Evolutionary conservation across 257 asterid genomes (phyloP), one percentile per base, ranked within the genome.

Genomic region (Eustoma russellianum): DNA sequence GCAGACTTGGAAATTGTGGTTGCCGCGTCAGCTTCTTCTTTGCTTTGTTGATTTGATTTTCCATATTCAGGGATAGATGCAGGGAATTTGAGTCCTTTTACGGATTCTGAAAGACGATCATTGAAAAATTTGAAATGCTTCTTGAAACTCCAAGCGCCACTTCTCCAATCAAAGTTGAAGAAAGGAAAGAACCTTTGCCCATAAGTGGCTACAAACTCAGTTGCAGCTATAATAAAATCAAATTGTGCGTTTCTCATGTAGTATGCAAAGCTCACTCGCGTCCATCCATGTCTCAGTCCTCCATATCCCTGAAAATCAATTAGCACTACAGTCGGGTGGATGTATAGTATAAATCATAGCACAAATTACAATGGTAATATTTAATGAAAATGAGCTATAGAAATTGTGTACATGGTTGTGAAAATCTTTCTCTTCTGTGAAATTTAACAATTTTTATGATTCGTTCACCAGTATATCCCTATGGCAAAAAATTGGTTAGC

Each of bases 221-320:
- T 46, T 40, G 88, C 81, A 38, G 76, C 64, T 9, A 80, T 24
- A 53, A 77, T 73, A 54, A 83, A 83, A 53, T 80, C 79, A 34
- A 83, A 73, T 71, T 83, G 91, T 35, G 73, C 82, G 65, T 66
- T 60, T 0, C 83, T 70, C 95, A 78, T 80, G 76, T 85, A 77
- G 74, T 79, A 82, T 6, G 93, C 79, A 55, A 85, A 79, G 73
- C 93, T 79, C 52, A 85, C 77, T 50, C 95, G 74, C 49, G 95
- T 76, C 95, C 95, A 85, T 57, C 95, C 95, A 0, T 84, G 89
- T 75, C 82, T 85, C 34, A 72, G 61, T 52, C 95, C 95, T 5
- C 14, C 45, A 48, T 79, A 82, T n/a, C 93, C 86, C 93, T 81
- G 75, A 24, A 24, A 24, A 24, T 24, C 30, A 24, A 24, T 4